Conservation (phyloP, 2,329 filamentous ascomycete genomes). For the Aspergillus glaucus region DNA sequence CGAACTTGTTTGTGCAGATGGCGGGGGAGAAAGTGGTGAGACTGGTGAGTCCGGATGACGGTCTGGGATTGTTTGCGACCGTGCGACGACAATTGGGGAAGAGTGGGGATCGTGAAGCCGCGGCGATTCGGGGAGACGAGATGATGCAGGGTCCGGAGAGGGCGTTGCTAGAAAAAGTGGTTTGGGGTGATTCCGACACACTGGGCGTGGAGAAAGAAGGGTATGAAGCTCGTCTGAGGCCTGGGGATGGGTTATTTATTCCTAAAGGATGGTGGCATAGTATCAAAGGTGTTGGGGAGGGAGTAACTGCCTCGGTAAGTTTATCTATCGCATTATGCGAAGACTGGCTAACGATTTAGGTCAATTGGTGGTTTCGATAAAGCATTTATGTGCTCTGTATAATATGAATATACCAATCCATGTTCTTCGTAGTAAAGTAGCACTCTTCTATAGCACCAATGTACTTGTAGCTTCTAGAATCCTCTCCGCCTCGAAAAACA, state of each 20-base stretch:
- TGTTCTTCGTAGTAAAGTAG: not conserved
- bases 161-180: conserved; percentile 55
- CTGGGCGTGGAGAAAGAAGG: conserved; percentile 20
- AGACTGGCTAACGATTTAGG: conserved; percentile 30
- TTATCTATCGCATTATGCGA: not conserved
- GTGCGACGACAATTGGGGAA: conserved; percentile 39
- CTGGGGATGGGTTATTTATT: conserved; percentile 70
- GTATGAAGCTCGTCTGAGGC: conserved; percentile 51
- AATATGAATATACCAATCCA: not conserved
- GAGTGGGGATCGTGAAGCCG: conserved; percentile 26
- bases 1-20: conserved; percentile 84
- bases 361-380: conserved; percentile 76
- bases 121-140: conserved; percentile 64
- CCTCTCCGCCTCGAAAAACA: conserved; percentile 3
- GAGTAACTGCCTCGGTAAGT: conserved; percentile 54
- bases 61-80: conserved; percentile 57
- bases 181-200: conserved; percentile 55
- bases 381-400: not conserved
- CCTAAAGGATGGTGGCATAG: conserved; percentile 85
- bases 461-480: conserved; percentile 12
- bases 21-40: conserved; percentile 66
- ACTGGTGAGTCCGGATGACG: conserved; percentile 60
- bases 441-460: not conserved
- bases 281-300: conserved; percentile 57
- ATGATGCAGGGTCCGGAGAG: conserved; percentile 86